Evolutionary conservation across 2,329 filamentous ascomycete species (phyloP).

Genomic region (Sarocladiaceae sp.): DNA sequence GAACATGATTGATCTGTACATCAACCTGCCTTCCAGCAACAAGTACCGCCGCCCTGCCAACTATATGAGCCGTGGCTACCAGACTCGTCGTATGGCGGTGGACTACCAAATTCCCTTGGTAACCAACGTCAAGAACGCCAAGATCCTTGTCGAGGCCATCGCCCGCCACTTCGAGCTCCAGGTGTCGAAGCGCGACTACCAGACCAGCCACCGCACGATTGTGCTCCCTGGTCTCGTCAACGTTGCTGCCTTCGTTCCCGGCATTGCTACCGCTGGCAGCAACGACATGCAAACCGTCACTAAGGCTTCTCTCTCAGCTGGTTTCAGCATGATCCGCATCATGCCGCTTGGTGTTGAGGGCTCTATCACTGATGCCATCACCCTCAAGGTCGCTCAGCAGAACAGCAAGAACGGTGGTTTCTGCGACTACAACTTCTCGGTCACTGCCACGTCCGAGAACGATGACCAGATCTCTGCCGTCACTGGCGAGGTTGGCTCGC

Average conservation of each 20-base stretch:
- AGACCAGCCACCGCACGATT: conserved; percentile 77
- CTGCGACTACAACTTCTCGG: conserved; percentile 77
- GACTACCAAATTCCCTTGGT: conserved; percentile 95
- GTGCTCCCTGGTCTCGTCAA: conserved; percentile 71
- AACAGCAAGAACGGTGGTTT: conserved; percentile 61
- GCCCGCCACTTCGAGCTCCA: conserved; percentile 81
- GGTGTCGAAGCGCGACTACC: conserved; percentile 78
- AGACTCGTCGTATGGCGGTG: conserved; percentile 94
- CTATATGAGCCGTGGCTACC: conserved; percentile 98
- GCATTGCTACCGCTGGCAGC: conserved; percentile 57
- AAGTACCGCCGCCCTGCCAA: conserved; percentile 93
- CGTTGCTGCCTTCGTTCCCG: conserved; percentile 73
- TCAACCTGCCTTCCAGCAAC: conserved; percentile 98
- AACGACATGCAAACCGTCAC: conserved; percentile 64
- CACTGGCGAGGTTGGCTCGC: conserved; percentile 66
- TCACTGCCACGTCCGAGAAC: conserved; percentile 67
- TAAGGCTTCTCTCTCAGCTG: conserved; percentile 65
- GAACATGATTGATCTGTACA: conserved; percentile 97
- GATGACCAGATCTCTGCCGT: conserved; percentile 68
- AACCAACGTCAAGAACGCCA: conserved; percentile 98
- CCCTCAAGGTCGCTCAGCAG: conserved; percentile 65
- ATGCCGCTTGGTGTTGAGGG: conserved; percentile 70
- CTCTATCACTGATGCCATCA: conserved; percentile 64
- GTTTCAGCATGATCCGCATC: conserved; percentile 74
- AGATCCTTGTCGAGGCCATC: conserved; percentile 92